These are phyloP conservation scores for Nymphaea colorata DNA, from an alignment of 164 flowering plant genomes.

Conservation along the genomic window DNA sequence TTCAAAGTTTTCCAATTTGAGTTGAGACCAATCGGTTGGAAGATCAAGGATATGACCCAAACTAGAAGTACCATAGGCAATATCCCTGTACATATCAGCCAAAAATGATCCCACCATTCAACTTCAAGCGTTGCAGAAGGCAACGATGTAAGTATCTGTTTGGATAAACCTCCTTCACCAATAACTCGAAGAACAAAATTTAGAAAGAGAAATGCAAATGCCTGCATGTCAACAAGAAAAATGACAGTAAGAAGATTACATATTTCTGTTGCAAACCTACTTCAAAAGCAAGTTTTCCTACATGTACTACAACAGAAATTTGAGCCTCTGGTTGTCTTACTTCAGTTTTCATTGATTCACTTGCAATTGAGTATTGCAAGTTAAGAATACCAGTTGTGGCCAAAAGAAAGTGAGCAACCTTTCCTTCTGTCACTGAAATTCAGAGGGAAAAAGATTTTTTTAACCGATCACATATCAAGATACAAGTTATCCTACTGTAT, in stretches of 20 bases:
- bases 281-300: neutral
- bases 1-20: conserved; percentile 19
- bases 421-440: conserved; percentile 87
- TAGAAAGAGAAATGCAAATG: conserved; percentile 41
- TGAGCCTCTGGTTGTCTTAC: neutral
- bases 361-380: conserved; percentile 30
- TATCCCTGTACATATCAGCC: conserved; percentile 30
- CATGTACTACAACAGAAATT: neutral
- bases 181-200: conserved; percentile 38
- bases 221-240: conserved; percentile 36
- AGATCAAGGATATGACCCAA: conserved; percentile 33
- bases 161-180: conserved; percentile 62
- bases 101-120: conserved; percentile 14
- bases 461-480: neutral
- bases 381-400: conserved; percentile 63
- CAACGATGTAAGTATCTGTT: conserved; percentile 30
- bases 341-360: neutral
- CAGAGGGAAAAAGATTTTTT: conserved; percentile 4
- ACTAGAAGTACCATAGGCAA: conserved; percentile 43
- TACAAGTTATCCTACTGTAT: neutral
- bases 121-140: neutral
- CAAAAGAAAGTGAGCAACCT: conserved; percentile 76
- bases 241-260: neutral
- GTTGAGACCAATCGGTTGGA: conserved; percentile 18
- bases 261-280: neutral